Percentiles rank a stretch among this genome's conserved stretches.
phyloP scores from a whole-genome alignment of 2,329 filamentous ascomycete species.

The Sclerotinia minor region DNA sequence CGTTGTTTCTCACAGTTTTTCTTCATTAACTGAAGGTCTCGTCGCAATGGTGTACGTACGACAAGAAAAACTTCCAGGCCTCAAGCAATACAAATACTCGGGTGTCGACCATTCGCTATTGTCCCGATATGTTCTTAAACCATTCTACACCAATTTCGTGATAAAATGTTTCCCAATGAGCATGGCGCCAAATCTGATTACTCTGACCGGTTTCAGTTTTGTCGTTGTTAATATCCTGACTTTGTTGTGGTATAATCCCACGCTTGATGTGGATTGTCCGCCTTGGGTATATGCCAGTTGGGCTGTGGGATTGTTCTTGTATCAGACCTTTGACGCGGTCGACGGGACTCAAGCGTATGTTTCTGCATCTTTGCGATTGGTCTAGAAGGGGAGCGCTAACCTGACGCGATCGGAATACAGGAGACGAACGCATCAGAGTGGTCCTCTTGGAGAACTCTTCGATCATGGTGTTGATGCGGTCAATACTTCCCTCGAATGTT shows the following conservation, averaged over 20 bases:
- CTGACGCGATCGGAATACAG: conserved; percentile 38
- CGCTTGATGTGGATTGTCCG: conserved; percentile 88
- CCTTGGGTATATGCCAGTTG: conserved; percentile 93
- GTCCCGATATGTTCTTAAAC: conserved; percentile 93
- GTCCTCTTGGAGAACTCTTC: conserved; percentile 92
- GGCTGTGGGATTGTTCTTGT: conserved; percentile 86
- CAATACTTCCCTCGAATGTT: conserved; percentile 90
- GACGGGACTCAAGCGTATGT: conserved; percentile 90
- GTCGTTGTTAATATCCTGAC: conserved; percentile 88
- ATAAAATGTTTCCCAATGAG: conserved; percentile 93
- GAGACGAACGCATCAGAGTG: conserved; percentile 85
- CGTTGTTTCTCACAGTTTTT: neutral
- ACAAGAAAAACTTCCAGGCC: conserved; percentile 81
- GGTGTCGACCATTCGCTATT: conserved; percentile 85
- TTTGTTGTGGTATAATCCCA: conserved; percentile 94
- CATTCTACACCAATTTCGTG: conserved; percentile 93
- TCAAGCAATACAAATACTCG: conserved; percentile 95
- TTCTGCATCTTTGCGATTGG: conserved; percentile 1
- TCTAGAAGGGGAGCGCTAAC: neutral
- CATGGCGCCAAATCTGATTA: conserved; percentile 91
- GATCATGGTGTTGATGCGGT: conserved; percentile 96
- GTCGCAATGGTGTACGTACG: conserved; percentile 88
- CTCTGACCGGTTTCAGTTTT: conserved; percentile 85
- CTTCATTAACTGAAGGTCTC: conserved; percentile 8
- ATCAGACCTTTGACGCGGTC: conserved; percentile 97